These are phyloP conservation scores for Aphanomyces euteiches DNA, from an alignment of 352 stramenopile species.

Conservation along the genomic window DNA sequence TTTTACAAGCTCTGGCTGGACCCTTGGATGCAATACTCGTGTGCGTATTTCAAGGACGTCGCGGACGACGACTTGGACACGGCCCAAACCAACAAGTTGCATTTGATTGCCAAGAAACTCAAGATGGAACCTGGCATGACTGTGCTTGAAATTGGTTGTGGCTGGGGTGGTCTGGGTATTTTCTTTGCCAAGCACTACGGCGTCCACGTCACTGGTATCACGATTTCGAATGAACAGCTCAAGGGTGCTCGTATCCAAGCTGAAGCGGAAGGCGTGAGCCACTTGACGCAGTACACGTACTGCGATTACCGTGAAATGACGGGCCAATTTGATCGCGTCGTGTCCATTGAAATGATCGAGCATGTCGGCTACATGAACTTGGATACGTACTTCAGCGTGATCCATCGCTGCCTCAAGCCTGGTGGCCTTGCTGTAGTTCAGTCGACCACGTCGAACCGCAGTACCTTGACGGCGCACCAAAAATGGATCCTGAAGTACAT, in stretches of 20 bases:
- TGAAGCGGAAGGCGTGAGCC: slow-evolving; percentile 63
- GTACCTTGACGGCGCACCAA: slow-evolving; percentile 75
- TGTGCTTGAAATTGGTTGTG: slow-evolving; percentile 87
- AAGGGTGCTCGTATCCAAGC: slow-evolving; percentile 81
- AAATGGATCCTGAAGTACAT: slow-evolving; percentile 90
- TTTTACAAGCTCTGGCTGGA: slow-evolving; percentile 88
- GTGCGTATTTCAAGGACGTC: slow-evolving; percentile 79
- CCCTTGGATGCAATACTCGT: slow-evolving; percentile 86
- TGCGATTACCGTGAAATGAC: slow-evolving; percentile 88
- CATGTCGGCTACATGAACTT: slow-evolving; percentile 88
- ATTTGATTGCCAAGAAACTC: slow-evolving; percentile 83
- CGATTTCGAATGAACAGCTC: slow-evolving; percentile 87
- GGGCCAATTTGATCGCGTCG: slow-evolving; percentile 81
- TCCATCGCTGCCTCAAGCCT: slow-evolving; percentile 79
- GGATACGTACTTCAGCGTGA: slow-evolving; percentile 77
- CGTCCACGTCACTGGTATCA: slow-evolving; percentile 85
- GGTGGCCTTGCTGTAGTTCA: slow-evolving; percentile 72
- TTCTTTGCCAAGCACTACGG: slow-evolving; percentile 85
- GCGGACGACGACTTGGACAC: slow-evolving; percentile 72
- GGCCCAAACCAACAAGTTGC: slow-evolving; percentile 82
- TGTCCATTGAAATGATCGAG: slow-evolving; percentile 88
- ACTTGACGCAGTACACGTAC: slow-evolving; percentile 87
- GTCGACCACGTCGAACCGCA: slow-evolving; percentile 79
- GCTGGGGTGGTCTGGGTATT: slow-evolving; percentile 84
- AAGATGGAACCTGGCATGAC: slow-evolving; percentile 79